phyloP scores from a whole-genome alignment of 2,329 filamentous ascomycete genomes.

The Alternaria angustiovoidea region DNA sequence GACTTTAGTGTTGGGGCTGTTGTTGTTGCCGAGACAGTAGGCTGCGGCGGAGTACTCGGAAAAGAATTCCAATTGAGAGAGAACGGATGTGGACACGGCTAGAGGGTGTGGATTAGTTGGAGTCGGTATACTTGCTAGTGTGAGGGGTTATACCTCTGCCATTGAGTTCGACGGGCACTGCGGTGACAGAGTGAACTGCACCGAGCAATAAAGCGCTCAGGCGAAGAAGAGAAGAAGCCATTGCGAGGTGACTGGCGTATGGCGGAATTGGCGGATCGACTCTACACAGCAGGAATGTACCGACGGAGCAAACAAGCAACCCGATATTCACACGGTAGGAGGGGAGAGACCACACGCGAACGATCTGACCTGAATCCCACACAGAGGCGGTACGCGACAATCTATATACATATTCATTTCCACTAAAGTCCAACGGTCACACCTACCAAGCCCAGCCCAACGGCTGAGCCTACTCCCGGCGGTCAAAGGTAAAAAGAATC shows the following conservation, averaged over 20 bases:
- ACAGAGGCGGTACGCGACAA: not conserved
- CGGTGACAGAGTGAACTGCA: constrained; percentile 32
- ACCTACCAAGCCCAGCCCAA: not conserved
- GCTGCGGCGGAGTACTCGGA: constrained; percentile 63
- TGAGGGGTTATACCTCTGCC: constrained; percentile 42
- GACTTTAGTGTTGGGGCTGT: constrained; percentile 54
- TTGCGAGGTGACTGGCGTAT: constrained; percentile 11
- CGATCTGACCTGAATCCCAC: not conserved
- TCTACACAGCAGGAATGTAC: not conserved
- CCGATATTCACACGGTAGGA: not conserved
- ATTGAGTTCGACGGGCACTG: constrained; percentile 37
- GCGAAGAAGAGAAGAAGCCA: constrained; percentile 24
- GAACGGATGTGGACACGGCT: constrained; percentile 52
- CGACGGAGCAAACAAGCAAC: not conserved
- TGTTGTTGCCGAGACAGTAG: constrained; percentile 61
- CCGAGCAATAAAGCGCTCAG: constrained; percentile 29
- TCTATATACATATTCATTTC: constrained; percentile 7
- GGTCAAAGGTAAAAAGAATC: not conserved
- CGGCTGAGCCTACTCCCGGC: not conserved
- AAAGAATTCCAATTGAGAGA: constrained; percentile 57
- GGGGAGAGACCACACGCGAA: not conserved
- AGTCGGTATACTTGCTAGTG: not conserved
- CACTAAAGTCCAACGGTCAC: not conserved
- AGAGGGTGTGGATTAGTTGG: not conserved
- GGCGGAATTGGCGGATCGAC: not conserved